Base-by-base conservation (phyloP, 352 stramenopile species). In the Hyaloperonospora arabidopsidis region DNA sequence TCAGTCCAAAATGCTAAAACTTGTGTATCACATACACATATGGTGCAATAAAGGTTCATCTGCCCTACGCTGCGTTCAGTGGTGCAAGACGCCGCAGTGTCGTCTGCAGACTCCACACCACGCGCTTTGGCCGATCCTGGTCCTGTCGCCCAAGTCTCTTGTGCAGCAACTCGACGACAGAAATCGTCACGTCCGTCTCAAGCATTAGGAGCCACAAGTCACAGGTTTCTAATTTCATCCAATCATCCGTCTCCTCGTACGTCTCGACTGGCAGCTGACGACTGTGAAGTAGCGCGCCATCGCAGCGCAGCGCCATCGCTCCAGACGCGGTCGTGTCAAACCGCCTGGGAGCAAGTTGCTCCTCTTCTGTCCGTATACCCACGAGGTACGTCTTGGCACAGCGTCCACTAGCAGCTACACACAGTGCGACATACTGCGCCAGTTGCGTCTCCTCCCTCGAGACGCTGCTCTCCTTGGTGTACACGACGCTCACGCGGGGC, bases 101-200 rank as follows among this genome's bases (percentile, higher is more conserved):
- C 17, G 71, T 79, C 60, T 90, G 77, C 13, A 88, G 64, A 68
- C 72, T 78, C 49, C 86, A 48, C 34, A 90, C 67, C 17, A 87
- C 56, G 21, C 77, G 73, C 51, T 76, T 76, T 8, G 52, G 47
- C 19, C 68, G 53, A 29, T 70, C 70, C 17, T 53, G 46, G 7
- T 74, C 53, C 40, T 61, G 61, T 45, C 71, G 76, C 7, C 7
- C 18, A 36, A 68, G 21, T 64, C 67, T 67, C 49, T 86, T 80
- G 44, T 72, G 55, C 12, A 89, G 61, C 11, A 74, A 68, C 17
- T 79, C 65, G 38, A 73, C 48, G 3, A 65, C 67, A 45, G 41
- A 47, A 7, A 67, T 45, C 28, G 72, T 80, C 18, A 55, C 52
- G 21, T 79, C 67, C 0, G 68, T 58, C 44, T 90, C 79, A 7